These are phyloP conservation scores for Pythium aristosporum DNA, from an alignment of 352 stramenopile genomes.

Conservation along the genomic window DNA sequence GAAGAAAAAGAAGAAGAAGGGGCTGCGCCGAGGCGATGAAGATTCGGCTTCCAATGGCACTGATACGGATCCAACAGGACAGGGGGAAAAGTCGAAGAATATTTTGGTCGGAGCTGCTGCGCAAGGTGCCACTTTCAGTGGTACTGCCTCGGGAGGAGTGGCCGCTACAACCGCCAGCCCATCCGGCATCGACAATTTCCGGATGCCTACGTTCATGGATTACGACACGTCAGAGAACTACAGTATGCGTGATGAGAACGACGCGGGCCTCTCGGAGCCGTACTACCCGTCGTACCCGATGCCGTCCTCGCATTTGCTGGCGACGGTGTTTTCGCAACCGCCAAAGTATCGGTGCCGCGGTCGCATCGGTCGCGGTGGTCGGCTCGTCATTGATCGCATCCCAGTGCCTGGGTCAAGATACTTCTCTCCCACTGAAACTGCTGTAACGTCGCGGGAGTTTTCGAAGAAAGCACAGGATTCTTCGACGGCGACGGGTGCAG, in stretches of 20 bases:
- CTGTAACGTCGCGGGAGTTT: slow-evolving; percentile 41
- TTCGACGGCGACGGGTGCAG: background rate
- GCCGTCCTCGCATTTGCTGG: slow-evolving; percentile 58
- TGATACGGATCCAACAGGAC: slow-evolving; percentile 6
- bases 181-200: slow-evolving; percentile 18
- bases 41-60: slow-evolving; percentile 1
- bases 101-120: background rate
- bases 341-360: slow-evolving; percentile 72
- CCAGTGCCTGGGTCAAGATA: slow-evolving; percentile 53
- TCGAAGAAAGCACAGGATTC: background rate
- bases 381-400: slow-evolving; percentile 75
- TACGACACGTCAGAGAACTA: slow-evolving; percentile 75
- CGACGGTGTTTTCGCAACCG: slow-evolving; percentile 63
- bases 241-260: slow-evolving; percentile 41
- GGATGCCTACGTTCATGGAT: slow-evolving; percentile 62
- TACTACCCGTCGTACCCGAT: slow-evolving; percentile 70
- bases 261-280: slow-evolving; percentile 26
- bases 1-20: slow-evolving; percentile 71
- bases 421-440: slow-evolving; percentile 49
- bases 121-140: background rate
- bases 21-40: slow-evolving; percentile 24
- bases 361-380: slow-evolving; percentile 67
- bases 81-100: slow-evolving; percentile 6
- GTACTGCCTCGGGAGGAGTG: background rate
- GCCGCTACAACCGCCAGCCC: slow-evolving; percentile 10